Conservation (phyloP, 306 rosid genomes). For the Casuarina cunninghamiana region DNA sequence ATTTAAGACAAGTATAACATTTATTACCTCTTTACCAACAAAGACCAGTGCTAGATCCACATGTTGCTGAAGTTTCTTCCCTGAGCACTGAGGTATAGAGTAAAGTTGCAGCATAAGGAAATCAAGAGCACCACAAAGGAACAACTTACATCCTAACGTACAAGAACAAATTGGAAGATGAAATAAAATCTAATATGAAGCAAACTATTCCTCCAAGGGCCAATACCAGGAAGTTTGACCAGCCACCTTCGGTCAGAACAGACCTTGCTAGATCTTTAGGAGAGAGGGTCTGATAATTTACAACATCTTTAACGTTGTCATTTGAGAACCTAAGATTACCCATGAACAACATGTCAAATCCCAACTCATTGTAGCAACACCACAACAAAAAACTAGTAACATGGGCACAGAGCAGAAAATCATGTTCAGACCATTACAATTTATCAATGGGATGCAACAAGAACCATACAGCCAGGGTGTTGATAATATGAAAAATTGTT, state of each 20-base stretch:
- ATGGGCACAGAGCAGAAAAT: background rate
- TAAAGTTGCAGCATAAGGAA: background rate
- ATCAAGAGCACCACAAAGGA: background rate
- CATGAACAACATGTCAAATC: conserved; percentile 16
- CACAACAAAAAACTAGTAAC: conserved; percentile 1
- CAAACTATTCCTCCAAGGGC: background rate
- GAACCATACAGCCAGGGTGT: background rate
- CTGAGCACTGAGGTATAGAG: conserved; percentile 51
- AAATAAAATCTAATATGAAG: conserved; percentile 8
- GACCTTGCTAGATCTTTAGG: conserved; percentile 73
- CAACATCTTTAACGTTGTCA: conserved; percentile 45
- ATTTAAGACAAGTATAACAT: conserved; percentile 15
- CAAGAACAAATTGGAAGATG: background rate
- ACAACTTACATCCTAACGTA: background rate
- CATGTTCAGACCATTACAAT: background rate
- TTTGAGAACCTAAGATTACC: conserved; percentile 42
- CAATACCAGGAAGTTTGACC: conserved; percentile 82
- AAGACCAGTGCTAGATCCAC: conserved; percentile 86
- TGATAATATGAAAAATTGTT: background rate
- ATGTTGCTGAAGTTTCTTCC: conserved; percentile 50
- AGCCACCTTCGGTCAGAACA: conserved; percentile 71
- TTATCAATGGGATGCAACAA: background rate
- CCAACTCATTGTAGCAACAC: background rate
- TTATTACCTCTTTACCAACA: conserved; percentile 76
- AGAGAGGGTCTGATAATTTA: conserved; percentile 76